Evolutionary conservation across 805 yeast genomes (phyloP), one percentile per base, ranked within the genome.

Genomic region (Metschnikowia borealis): DNA sequence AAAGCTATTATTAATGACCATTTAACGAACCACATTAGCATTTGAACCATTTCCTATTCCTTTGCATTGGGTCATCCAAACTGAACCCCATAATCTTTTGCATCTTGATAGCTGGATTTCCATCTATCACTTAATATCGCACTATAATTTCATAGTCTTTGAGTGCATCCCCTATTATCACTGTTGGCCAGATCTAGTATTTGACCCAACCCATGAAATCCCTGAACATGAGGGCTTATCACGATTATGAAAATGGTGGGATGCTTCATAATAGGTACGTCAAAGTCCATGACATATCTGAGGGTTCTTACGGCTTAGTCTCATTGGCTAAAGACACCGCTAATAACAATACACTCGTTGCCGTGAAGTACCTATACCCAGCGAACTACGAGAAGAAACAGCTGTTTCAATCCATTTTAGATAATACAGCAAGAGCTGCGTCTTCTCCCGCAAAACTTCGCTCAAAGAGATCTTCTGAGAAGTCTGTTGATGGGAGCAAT

Each of bases 241-340:
- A 71, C 43, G 56, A 53, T 34, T 74, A 74, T 55, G 71, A 68
- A 51, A 57, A 60, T 20, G 78, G 78, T 18, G 61, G 58, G 17
- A 73, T 86, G 41, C 71, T 89, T 50, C 78, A 83, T 52, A 74
- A 74, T 48, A 74, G 87, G 49, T 92, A 89, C 69, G 70, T 73
- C 51, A 84, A 84, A 58, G 75, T 89, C 20, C 82, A 81, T 51
- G 88, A 84, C 62, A 80, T 92, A 52, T 88, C 91, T 62, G 91
- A 89, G 66, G 98, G 98, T 31, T 89, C 97, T 0, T 92, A 89
- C 67, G 98, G 98, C 46, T 79, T 87, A 43, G 98, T 92, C 7
- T 83, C 95, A 2, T 75, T 92, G 23, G 97, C 96, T 8, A 83
- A 82, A 60, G 96, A 92, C 65, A 74, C 77, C 23, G 68, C 72